Percentiles rank a stretch among this genome's conserved stretches.
Evolutionary conservation across 148 eudicot genomes (phyloP).

Genomic region (Cornus kousa): DNA sequence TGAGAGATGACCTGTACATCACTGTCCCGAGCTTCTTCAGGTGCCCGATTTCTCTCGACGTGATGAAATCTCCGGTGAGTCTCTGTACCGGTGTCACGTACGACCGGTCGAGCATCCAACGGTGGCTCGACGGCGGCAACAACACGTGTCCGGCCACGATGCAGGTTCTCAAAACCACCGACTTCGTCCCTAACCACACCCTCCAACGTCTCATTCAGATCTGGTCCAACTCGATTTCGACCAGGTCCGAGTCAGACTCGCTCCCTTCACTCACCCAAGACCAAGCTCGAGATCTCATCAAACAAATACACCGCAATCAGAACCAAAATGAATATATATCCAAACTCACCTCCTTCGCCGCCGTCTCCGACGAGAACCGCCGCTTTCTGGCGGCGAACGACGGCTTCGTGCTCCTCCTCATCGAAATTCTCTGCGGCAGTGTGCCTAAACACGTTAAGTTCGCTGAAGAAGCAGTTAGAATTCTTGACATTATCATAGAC

Average conservation of each 20-base stretch:
- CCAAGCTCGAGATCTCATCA: conserved; percentile 24
- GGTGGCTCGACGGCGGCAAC: conserved; percentile 73
- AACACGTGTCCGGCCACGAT: conserved; percentile 88
- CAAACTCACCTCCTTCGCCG: conserved; percentile 38
- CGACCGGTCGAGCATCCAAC: conserved; percentile 70
- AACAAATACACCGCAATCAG: conserved; percentile 11
- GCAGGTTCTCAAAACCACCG: conserved; percentile 53
- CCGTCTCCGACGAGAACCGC: conserved; percentile 43
- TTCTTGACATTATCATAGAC: too few relatives aligned
- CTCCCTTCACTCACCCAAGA: conserved; percentile 17
- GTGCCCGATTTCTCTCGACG: conserved; percentile 74
- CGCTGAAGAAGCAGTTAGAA: too few relatives aligned
- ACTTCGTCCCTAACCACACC: conserved; percentile 59
- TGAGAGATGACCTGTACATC: conserved; percentile 41
- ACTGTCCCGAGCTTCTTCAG: conserved; percentile 55
- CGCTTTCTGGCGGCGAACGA: conserved; percentile 20
- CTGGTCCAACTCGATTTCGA: conserved; percentile 47
- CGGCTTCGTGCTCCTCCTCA: conserved; percentile 21
- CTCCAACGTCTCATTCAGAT: conserved; percentile 72
- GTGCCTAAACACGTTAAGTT: not conserved
- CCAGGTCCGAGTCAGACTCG: conserved; percentile 10
- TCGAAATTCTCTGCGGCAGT: conserved; percentile 8
- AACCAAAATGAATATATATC: not conserved
- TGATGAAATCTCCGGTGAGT: conserved; percentile 83
- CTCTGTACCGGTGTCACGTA: conserved; percentile 79